Evolutionary conservation across 2,329 filamentous ascomycete species (phyloP).

Genomic region (Seiridium unicorne): DNA sequence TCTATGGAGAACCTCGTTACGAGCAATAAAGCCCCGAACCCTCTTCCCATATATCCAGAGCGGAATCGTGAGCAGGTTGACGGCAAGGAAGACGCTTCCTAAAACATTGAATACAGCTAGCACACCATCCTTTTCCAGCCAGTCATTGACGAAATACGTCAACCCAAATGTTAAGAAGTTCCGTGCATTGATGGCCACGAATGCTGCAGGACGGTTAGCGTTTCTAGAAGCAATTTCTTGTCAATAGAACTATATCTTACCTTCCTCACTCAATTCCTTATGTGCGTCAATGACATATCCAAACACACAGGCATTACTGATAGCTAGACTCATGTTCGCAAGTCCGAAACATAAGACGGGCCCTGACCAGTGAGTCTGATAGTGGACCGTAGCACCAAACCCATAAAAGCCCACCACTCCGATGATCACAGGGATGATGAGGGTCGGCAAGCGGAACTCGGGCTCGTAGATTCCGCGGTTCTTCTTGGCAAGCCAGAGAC

Average conservation of each 20-base stretch:
- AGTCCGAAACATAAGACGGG: conserved; percentile 47
- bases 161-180: conserved; percentile 46
- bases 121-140: conserved; percentile 33
- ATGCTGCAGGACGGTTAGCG: conserved; percentile 27
- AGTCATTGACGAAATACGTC: conserved; percentile 41
- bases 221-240: neutral
- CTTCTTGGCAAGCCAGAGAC: conserved; percentile 42
- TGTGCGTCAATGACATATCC: conserved; percentile 50
- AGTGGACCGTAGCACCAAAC: conserved; percentile 43
- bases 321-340: conserved; percentile 46
- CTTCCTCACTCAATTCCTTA: conserved; percentile 42
- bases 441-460: conserved; percentile 44
- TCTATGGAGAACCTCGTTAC: conserved; percentile 26
- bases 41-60: conserved; percentile 49
- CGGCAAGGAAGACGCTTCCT: conserved; percentile 38
- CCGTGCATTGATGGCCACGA: conserved; percentile 49
- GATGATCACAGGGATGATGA: conserved; percentile 37
- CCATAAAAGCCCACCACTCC: conserved; percentile 45
- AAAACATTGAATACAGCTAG: conserved; percentile 36
- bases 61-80: conserved; percentile 44
- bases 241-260: conserved; percentile 11
- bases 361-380: conserved; percentile 44
- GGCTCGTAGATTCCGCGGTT: conserved; percentile 54
- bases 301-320: conserved; percentile 45
- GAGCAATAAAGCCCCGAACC: conserved; percentile 38